Conservation (phyloP, 164 flowering plant genomes). For the Macadamia integrifolia region DNA sequence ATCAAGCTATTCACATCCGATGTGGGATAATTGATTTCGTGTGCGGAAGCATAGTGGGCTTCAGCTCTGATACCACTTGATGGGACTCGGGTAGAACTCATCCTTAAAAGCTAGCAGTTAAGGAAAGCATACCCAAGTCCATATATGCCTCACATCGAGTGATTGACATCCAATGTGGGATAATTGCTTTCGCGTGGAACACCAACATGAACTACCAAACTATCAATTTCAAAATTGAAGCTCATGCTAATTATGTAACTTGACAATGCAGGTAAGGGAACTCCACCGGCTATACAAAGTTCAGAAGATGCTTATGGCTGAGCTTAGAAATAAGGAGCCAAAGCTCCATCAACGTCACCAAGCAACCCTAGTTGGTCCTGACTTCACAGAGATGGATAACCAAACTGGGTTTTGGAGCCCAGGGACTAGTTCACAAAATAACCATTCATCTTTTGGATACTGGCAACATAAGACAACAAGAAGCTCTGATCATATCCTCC, state of each 20-base stretch:
- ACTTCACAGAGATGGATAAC: constrained; percentile 6
- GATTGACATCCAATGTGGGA: too few species aligned
- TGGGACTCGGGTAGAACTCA: too few species aligned
- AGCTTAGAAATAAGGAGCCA: constrained; percentile 27
- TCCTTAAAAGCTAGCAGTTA: too few species aligned
- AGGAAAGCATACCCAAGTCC: too few species aligned
- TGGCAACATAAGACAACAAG: constrained; percentile 15
- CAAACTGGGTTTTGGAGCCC: constrained; percentile 20
- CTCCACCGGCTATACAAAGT: constrained; percentile 63
- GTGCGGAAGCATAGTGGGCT: too few species aligned
- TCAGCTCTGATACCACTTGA: too few species aligned
- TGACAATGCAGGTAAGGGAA: constrained; percentile 52
- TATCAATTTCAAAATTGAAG: background rate
- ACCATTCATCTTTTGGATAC: constrained; percentile 8
- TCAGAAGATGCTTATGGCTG: constrained; percentile 59
- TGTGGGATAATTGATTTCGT: too few species aligned
- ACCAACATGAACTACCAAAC: background rate
- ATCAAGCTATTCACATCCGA: too few species aligned
- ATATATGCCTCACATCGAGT: too few species aligned
- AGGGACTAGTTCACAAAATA: constrained; percentile 15
- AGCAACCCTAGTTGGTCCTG: background rate
- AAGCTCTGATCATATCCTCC: constrained; percentile 9
- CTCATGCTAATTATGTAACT: background rate
- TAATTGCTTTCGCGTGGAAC: too few species aligned
- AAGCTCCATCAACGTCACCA: background rate